A percentile compares a stretch with the other conserved stretches of the same genome.
Evolutionary conservation across 352 stramenopile genomes (phyloP).

Genomic region (Blastocystis sp.): DNA sequence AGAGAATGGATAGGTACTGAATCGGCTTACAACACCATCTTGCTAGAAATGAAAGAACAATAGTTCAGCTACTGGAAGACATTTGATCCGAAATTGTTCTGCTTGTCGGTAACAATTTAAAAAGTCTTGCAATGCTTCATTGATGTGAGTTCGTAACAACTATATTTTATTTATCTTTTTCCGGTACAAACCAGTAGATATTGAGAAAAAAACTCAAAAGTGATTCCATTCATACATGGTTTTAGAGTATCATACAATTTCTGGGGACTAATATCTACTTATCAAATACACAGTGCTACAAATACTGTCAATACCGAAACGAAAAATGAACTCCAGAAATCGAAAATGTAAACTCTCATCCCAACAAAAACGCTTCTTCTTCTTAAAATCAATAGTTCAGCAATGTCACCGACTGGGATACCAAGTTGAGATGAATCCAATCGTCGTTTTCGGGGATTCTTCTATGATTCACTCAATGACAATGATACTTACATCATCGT

Average conservation of each 20-base stretch:
- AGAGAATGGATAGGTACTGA: slow-evolving; percentile 44
- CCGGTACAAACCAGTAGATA: slow-evolving; percentile 7
- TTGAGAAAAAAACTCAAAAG: slow-evolving; percentile 21
- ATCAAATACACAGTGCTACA: background rate
- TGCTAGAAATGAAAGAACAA: background rate
- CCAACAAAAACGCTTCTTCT: slow-evolving; percentile 57
- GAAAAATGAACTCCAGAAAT: slow-evolving; percentile 55
- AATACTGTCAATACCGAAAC: slow-evolving; percentile 37
- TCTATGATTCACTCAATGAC: background rate
- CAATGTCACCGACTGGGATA: background rate
- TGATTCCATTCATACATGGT: background rate
- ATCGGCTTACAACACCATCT: background rate
- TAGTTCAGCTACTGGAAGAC: background rate
- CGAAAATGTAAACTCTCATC: slow-evolving; percentile 48
- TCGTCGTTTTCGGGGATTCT: slow-evolving; percentile 3
- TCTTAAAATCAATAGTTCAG: background rate
- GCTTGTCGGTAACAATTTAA: background rate
- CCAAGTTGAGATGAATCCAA: background rate
- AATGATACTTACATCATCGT: background rate
- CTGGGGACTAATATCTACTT: slow-evolving; percentile 29
- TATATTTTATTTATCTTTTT: background rate
- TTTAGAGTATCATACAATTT: slow-evolving; percentile 32
- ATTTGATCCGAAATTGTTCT: background rate
- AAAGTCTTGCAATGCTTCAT: slow-evolving; percentile 30
- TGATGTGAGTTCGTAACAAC: slow-evolving; percentile 18